phyloP scores from a whole-genome alignment of 768 basidiomycete species.

The Rhodotorula diobovata region DNA sequence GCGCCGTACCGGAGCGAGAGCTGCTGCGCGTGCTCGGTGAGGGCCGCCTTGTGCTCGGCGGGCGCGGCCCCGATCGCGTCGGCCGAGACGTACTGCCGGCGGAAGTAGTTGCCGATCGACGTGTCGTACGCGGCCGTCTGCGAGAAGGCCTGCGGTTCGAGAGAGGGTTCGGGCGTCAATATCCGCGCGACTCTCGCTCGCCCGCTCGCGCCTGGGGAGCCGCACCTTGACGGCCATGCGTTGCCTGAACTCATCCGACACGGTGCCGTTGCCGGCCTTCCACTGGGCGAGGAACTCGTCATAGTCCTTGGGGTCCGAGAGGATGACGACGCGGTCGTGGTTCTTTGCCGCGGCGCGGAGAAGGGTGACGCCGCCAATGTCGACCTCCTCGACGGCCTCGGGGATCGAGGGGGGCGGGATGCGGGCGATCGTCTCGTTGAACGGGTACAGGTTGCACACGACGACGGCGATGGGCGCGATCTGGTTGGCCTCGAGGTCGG shows the following conservation, averaged over 20 bases:
- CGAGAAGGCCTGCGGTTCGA: slow-evolving; percentile 74
- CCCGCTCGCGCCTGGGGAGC: not conserved
- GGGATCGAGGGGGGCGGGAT: slow-evolving; percentile 78
- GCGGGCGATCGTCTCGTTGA: slow-evolving; percentile 80
- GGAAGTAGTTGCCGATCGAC: slow-evolving; percentile 92
- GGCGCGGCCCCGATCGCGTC: slow-evolving; percentile 52
- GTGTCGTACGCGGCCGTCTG: slow-evolving; percentile 92
- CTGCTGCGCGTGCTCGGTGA: slow-evolving; percentile 64
- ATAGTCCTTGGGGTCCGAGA: slow-evolving; percentile 87
- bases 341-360: slow-evolving; percentile 98
- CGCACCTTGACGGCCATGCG: slow-evolving; percentile 64
- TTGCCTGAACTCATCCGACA: slow-evolving; percentile 65
- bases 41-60: slow-evolving; percentile 59
- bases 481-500: slow-evolving; percentile 71
- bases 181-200: not conserved
- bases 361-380: slow-evolving; percentile 96
- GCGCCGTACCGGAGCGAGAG: slow-evolving; percentile 88
- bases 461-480: slow-evolving; percentile 95
- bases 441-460: slow-evolving; percentile 98
- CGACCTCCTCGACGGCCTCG: slow-evolving; percentile 93
- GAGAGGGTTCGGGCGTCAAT: not conserved
- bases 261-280: slow-evolving; percentile 67
- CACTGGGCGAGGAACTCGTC: slow-evolving; percentile 70
- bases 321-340: slow-evolving; percentile 59
- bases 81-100: slow-evolving; percentile 87